Evolutionary conservation across 371 early-diverging fungal species (phyloP), one percentile per base, ranked within the genome.

Genomic region (Mortierella sp.): DNA sequence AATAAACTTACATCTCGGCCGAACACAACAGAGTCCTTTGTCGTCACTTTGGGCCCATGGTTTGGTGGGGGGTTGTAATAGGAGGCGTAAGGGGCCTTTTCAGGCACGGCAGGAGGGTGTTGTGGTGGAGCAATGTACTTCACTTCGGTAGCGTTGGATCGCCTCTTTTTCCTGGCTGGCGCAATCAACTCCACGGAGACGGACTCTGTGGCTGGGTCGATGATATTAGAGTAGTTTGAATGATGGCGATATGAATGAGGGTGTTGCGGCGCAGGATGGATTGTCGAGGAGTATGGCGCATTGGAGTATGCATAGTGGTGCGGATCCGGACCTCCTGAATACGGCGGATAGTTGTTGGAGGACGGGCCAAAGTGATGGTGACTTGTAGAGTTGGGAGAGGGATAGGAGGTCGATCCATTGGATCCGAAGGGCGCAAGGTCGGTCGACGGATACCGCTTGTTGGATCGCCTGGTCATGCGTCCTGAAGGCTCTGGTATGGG

Each of bases 131-230:
- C 74, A n/a, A 64, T 74, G 50, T 70, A 76, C 19, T 76, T 80
- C 66, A 65, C 61, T 39, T 76, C 81, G 26, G 53, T 53, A 1
- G 64, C 67, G 16, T 77, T 77, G 22, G 71, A 29, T 45, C 70
- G 65, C 71, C 74, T 72, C 68, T 75, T 76, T 66, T 80, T 80
- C 67, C 70, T 76, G 26, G 48, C 71, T 13, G 81, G 77, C 3
- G 73, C 19, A 44, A 29, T 66, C 26, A 40, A 66, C 14, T 43
- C 31, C 26, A 45, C 47, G 16, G 47, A 66, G 66, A 66, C 34
- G 31, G 55, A 55, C 34, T 55, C 55, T 34, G 55, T 55, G 34
- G 55, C 19, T 6, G 55, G 66, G 40, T 66, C 43, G 47, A 66
- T 67, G 29, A 34, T 41, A 47, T 37, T 48, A 63, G 26, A 40